Evolutionary conservation across 106 monocot species (phyloP).

Genomic region (Dactylorhiza incarnata): DNA sequence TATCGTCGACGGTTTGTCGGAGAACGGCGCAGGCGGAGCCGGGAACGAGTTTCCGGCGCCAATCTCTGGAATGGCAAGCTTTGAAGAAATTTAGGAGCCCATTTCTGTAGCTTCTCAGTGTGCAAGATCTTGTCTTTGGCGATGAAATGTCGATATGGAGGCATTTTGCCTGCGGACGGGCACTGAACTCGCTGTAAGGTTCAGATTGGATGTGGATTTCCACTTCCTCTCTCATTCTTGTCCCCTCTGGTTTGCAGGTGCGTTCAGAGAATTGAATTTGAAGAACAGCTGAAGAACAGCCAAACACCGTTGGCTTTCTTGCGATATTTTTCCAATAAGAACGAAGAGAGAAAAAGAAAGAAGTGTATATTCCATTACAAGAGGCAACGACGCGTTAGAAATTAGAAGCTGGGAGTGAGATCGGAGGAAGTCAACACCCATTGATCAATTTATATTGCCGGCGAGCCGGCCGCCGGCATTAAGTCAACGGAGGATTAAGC

Average conservation of each 20-base stretch:
- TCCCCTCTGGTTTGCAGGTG: not conserved
- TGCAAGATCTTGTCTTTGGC: not conserved
- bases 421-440: not conserved
- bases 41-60: not conserved
- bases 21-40: not conserved
- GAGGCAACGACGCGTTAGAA: not conserved
- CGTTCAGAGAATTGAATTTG: not conserved
- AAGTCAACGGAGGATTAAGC: not conserved
- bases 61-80: not conserved
- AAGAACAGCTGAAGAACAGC: not conserved
- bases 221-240: not conserved
- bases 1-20: not conserved
- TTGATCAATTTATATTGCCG: not conserved
- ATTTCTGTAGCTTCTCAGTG: not conserved
- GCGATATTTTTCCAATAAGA: not conserved
- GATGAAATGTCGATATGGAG: conserved; percentile 2
- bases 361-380: not conserved
- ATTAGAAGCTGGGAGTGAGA: not conserved
- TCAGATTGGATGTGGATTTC: not conserved
- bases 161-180: not conserved
- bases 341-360: not conserved
- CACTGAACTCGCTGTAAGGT: not conserved
- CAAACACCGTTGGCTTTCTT: not conserved
- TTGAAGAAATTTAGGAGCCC: not conserved
- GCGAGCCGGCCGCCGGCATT: not conserved